phyloP scores from a whole-genome alignment of 306 rosid genomes.

The Hylodesmum podocarpum region DNA sequence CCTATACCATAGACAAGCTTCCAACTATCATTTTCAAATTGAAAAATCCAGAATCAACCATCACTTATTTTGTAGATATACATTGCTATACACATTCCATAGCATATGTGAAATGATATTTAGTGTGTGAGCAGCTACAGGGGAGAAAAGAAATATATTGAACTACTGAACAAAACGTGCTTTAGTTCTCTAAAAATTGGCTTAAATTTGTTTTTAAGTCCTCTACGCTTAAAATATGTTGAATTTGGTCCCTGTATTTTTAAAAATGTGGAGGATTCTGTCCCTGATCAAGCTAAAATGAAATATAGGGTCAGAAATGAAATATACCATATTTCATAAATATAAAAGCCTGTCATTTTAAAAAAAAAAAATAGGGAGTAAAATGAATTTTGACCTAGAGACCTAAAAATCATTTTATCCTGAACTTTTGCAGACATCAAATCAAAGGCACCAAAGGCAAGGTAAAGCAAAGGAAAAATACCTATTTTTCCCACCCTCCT shows the following conservation, averaged over 20 bases:
- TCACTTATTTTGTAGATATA: neutral
- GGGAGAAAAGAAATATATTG: neutral
- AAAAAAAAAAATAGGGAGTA: neutral
- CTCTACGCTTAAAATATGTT: neutral
- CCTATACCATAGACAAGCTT: conserved; percentile 10
- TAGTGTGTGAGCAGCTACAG: neutral
- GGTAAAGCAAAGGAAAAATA: neutral
- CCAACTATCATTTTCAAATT: conserved; percentile 12
- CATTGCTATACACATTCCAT: neutral
- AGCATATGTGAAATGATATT: neutral
- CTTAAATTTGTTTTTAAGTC: neutral
- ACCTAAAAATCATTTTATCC: neutral
- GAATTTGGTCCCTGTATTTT: neutral
- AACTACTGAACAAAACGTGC: neutral
- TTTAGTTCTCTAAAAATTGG: neutral
- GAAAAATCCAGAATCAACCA: neutral
- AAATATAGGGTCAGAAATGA: neutral
- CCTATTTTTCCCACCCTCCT: conserved; percentile 76
- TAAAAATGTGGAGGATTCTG: neutral
- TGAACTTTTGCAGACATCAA: neutral
- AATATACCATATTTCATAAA: neutral
- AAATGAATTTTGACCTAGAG: neutral
- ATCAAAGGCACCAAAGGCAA: conserved; percentile 13
- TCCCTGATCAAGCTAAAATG: neutral
- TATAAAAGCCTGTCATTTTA: neutral